phyloP scores from a whole-genome alignment of 768 basidiomycete species.

The Gelatoporia subvermispora region DNA sequence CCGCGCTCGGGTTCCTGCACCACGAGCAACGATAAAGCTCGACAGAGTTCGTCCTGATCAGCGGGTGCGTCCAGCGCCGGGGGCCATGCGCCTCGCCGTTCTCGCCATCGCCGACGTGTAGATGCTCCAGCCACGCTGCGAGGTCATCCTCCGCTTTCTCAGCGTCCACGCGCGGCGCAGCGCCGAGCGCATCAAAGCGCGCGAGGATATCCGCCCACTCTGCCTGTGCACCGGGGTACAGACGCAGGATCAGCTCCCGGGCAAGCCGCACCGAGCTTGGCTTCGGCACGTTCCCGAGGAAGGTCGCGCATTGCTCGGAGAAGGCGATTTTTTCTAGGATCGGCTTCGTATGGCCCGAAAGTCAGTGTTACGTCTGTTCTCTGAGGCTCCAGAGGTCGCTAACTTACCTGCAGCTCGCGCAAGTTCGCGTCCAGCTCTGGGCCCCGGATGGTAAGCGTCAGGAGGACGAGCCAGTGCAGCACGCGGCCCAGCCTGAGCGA shows the following conservation, averaged over 20 bases:
- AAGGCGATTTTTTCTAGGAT: constrained; percentile 40
- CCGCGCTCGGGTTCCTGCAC: constrained; percentile 60
- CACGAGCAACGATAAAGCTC: constrained; percentile 57
- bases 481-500: constrained; percentile 54
- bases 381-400: background rate
- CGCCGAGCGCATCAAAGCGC: constrained; percentile 3
- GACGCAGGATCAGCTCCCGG: constrained; percentile 43
- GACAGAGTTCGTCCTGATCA: constrained; percentile 44
- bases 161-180: too few species aligned
- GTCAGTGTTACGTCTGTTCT: background rate
- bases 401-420: constrained; percentile 44
- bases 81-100: constrained; percentile 10
- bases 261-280: constrained; percentile 49
- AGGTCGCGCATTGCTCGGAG: constrained; percentile 47
- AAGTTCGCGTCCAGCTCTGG: constrained; percentile 45
- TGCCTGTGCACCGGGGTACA: constrained; percentile 39
- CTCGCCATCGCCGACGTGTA: constrained; percentile 6
- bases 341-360: constrained; percentile 30
- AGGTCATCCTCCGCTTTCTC: constrained; percentile 1
- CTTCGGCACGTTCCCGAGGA: constrained; percentile 42
- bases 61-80: constrained; percentile 44
- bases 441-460: constrained; percentile 48
- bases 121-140: constrained; percentile 1
- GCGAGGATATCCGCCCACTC: constrained; percentile 45
- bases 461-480: constrained; percentile 52